Evolutionary conservation across 495 filamentous ascomycete genomes (phyloP), one percentile per base, ranked within the genome.

Genomic region (Aspergillus indologenus): DNA sequence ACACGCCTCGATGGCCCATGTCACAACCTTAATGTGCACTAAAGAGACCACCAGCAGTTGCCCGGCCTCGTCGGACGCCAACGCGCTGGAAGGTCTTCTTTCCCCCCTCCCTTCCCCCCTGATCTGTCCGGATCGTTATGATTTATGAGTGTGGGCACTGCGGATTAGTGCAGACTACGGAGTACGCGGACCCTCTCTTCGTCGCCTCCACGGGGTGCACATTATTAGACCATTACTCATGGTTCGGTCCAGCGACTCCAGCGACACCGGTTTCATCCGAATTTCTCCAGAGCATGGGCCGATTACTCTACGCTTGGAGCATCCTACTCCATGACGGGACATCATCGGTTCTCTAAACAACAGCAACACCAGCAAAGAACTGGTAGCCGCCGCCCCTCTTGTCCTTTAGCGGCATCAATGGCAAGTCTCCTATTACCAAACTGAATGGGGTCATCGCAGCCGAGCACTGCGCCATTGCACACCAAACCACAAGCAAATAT

Each of bases 21-120:
- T 50, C 47, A 50, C 47, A 50, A 50, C 47, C 47, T 50, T 50
- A 50, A 50, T 29, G 47, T 14, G 22, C 22, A 14, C 47, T 50
- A 50, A 40, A 40, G 34, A 40, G 12, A 40, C 5, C 34, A 40
- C 5, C 34, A 40, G 34, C 34, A 40, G 34, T 40, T 40, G 34
- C 34, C 34, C 34, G 26, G 9, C 26, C 26, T 29, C 26, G 26
- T 29, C 26, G 4, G 26, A 2, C 34, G 12, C 5, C 12, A 40
- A 40, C 34, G 12, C 34, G 34, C 12, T 14, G 12, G 6, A 40
- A 40, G 12, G 34, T 9, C 12, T 14, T 11, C 34, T 14, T 2
- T 9, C 34, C 12, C 9, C 26, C 9, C 26, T 11, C 34, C 12
- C 34, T 14, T 29, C 26, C 9, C 26, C 34, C 34, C 12, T 8